Evolutionary conservation across 148 eudicot species (phyloP).

Genomic region (Vaccinium corymbosum): DNA sequence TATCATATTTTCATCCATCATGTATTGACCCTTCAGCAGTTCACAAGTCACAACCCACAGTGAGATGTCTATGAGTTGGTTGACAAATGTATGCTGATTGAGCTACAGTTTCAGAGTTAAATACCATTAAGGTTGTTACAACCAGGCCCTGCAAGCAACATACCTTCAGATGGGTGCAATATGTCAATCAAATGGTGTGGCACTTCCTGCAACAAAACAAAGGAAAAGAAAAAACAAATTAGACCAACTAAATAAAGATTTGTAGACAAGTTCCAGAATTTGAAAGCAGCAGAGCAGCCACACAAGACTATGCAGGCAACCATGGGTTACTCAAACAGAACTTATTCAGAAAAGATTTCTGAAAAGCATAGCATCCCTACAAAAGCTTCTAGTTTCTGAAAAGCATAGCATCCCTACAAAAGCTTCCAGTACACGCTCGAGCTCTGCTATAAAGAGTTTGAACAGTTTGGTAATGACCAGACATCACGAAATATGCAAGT

Average conservation of each 20-base stretch:
- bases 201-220: constrained; percentile 57
- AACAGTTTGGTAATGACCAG: neutral
- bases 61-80: neutral
- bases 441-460: neutral
- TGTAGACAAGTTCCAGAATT: neutral
- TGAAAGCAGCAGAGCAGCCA: neutral
- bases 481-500: neutral
- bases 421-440: neutral
- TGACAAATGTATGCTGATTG: neutral
- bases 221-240: neutral
- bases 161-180: constrained; percentile 21
- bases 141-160: neutral
- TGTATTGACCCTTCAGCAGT: neutral
- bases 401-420: neutral
- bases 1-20: neutral
- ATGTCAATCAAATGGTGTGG: constrained; percentile 91
- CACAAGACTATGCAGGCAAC: neutral
- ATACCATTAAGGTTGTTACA: neutral
- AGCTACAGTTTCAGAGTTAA: neutral
- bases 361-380: neutral
- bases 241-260: neutral
- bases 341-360: neutral
- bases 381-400: neutral
- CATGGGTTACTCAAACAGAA: neutral
- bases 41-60: neutral